Evolutionary conservation across 345 rosid genomes (phyloP).

Genomic region (Geranium rotundifolium): DNA sequence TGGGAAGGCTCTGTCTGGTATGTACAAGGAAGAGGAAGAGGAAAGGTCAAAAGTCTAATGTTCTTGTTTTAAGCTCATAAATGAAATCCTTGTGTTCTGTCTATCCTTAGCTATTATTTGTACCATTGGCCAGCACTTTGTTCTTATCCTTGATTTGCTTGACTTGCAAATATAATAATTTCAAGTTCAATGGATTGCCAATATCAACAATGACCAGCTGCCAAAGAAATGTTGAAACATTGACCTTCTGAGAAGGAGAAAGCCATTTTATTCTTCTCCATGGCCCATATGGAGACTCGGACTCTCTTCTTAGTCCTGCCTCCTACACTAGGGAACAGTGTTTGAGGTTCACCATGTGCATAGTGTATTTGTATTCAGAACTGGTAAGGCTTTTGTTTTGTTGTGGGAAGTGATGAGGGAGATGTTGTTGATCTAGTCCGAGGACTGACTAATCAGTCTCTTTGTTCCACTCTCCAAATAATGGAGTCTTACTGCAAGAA

Average conservation of each 20-base stretch:
- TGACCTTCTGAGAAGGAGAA: too few species aligned
- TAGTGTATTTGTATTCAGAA: background rate
- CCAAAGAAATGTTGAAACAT: too few species aligned
- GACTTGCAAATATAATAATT: too few species aligned
- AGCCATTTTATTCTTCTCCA: too few species aligned
- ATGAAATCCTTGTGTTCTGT: too few species aligned
- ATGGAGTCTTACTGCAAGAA: slow-evolving; percentile 12
- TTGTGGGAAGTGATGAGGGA: slow-evolving; percentile 73
- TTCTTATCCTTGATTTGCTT: too few species aligned
- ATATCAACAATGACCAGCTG: too few species aligned
- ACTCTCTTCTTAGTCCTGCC: slow-evolving; percentile 30
- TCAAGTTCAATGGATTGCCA: too few species aligned
- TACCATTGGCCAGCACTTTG: too few species aligned
- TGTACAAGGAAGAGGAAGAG: slow-evolving; percentile 20
- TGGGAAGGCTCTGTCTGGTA: slow-evolving; percentile 11
- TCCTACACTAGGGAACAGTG: slow-evolving; percentile 44
- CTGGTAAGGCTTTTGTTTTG: slow-evolving; percentile 44
- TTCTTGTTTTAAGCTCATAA: too few species aligned
- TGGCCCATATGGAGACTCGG: slow-evolving; percentile 51
- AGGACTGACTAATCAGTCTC: slow-evolving; percentile 32
- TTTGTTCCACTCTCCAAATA: slow-evolving; percentile 30
- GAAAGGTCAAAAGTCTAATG: too few species aligned
- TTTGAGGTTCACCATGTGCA: slow-evolving; percentile 17
- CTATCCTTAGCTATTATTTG: too few species aligned
- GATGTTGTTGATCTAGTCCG: slow-evolving; percentile 41